These are phyloP conservation scores for Durio zibethinus DNA, from an alignment of 345 rosid species.

Conservation along the genomic window DNA sequence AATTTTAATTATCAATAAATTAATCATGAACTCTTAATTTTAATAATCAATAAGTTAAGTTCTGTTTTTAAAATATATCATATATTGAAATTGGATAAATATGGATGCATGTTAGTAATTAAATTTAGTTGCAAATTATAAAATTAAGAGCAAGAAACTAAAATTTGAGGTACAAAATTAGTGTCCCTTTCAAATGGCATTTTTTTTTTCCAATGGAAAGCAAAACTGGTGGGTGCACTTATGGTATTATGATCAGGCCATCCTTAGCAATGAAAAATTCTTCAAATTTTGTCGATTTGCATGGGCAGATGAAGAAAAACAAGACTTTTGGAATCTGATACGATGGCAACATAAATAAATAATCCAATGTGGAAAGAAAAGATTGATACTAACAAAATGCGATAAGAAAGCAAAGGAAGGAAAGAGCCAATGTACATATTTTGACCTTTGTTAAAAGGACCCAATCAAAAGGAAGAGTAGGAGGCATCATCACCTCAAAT, in stretches of 20 bases:
- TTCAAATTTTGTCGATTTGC: not conserved
- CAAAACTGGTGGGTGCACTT: not conserved
- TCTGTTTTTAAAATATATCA: no score
- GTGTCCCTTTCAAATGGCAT: not conserved
- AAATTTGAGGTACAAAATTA: conserved; percentile 1
- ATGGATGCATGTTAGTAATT: no score
- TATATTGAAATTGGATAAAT: not conserved
- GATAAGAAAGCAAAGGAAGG: conserved; percentile 13
- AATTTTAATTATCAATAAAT: no score
- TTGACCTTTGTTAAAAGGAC: not conserved
- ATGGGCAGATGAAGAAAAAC: not conserved
- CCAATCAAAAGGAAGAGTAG: not conserved
- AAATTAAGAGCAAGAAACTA: conserved; percentile 25
- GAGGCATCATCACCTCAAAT: not conserved
- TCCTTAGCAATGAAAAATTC: not conserved
- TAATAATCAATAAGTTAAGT: no score
- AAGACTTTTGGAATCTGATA: conserved; percentile 17
- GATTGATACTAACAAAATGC: not conserved
- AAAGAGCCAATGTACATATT: conserved; percentile 7
- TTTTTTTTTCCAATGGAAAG: not conserved
- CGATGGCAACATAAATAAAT: not conserved
- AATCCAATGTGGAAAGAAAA: conserved; percentile 9
- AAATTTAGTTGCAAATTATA: conserved; percentile 10
- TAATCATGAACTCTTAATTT: no score
- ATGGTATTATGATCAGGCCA: not conserved